A percentile compares a stretch with the other conserved stretches of the same genome.
phyloP scores from a whole-genome alignment of 2,329 filamentous ascomycete species.

The Phyllosticta citribraziliensis region DNA sequence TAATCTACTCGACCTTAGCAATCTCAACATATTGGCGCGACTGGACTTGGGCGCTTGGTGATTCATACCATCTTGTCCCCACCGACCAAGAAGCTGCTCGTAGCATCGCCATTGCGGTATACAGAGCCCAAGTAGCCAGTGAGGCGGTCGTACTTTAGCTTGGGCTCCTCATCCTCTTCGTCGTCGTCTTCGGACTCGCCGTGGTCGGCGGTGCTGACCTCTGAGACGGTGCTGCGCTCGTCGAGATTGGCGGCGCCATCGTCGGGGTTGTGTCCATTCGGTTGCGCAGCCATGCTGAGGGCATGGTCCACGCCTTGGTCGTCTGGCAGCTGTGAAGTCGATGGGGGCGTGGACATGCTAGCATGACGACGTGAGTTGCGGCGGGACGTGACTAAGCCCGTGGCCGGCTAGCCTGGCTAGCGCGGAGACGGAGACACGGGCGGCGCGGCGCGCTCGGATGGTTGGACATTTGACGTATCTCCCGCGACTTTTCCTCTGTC shows the following conservation, averaged over 20 bases:
- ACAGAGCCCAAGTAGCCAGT: conserved; percentile 70
- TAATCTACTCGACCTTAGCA: conserved; percentile 48
- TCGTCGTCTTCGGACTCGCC: conserved; percentile 47
- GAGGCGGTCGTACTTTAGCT: conserved; percentile 82
- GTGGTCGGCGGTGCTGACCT: conserved; percentile 15
- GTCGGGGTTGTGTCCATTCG: conserved; percentile 24
- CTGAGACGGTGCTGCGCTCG: conserved; percentile 15
- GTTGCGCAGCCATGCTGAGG: conserved; percentile 31
- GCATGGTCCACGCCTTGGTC: conserved; percentile 24
- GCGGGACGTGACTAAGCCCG: neutral
- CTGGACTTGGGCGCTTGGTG: conserved; percentile 9
- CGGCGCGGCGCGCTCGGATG: neutral
- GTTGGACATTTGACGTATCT: neutral
- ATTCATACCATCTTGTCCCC: conserved; percentile 86
- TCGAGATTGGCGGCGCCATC: conserved; percentile 46
- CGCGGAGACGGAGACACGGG: neutral
- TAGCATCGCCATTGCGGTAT: conserved; percentile 92
- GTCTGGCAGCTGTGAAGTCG: conserved; percentile 2
- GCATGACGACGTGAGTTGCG: neutral
- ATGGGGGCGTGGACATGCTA: neutral
- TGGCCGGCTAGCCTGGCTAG: neutral
- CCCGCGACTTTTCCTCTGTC: neutral
- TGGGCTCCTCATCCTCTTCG: conserved; percentile 86
- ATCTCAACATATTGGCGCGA: conserved; percentile 38
- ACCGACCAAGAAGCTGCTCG: conserved; percentile 78